These are phyloP conservation scores for Suillus sp. DNA, from an alignment of 768 basidiomycete genomes.

Conservation along the genomic window DNA sequence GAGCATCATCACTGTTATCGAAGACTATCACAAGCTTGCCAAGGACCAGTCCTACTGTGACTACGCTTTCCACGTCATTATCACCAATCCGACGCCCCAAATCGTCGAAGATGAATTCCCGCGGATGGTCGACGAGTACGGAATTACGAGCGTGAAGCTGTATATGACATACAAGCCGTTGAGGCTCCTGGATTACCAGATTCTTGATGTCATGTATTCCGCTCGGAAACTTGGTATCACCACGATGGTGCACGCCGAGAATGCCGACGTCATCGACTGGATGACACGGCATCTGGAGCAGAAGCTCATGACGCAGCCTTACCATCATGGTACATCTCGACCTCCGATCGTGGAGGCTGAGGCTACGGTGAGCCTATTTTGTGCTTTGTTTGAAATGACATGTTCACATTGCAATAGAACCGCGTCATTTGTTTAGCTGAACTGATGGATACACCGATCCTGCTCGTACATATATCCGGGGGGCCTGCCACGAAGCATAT, in stretches of 20 bases:
- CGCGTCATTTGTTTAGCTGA: constrained; percentile 21
- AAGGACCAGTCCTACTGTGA: constrained; percentile 33
- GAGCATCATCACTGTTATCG: constrained; percentile 30
- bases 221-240: constrained; percentile 26
- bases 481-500: constrained; percentile 16
- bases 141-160: constrained; percentile 38
- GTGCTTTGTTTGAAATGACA: not conserved
- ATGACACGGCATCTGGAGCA: constrained; percentile 20
- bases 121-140: constrained; percentile 33
- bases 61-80: constrained; percentile 37
- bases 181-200: constrained; percentile 34
- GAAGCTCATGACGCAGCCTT: constrained; percentile 24
- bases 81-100: constrained; percentile 35
- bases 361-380: constrained; percentile 12
- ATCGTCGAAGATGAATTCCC: constrained; percentile 37
- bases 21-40: constrained; percentile 36
- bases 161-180: constrained; percentile 39
- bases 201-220: constrained; percentile 35
- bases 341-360: constrained; percentile 23
- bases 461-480: constrained; percentile 22
- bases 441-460: constrained; percentile 24
- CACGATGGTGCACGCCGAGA: constrained; percentile 24
- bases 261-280: constrained; percentile 23
- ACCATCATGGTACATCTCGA: constrained; percentile 24
- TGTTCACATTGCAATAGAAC: constrained; percentile 11